Conservation (phyloP, 768 basidiomycete genomes). For the Pisolithus marmoratus region DNA sequence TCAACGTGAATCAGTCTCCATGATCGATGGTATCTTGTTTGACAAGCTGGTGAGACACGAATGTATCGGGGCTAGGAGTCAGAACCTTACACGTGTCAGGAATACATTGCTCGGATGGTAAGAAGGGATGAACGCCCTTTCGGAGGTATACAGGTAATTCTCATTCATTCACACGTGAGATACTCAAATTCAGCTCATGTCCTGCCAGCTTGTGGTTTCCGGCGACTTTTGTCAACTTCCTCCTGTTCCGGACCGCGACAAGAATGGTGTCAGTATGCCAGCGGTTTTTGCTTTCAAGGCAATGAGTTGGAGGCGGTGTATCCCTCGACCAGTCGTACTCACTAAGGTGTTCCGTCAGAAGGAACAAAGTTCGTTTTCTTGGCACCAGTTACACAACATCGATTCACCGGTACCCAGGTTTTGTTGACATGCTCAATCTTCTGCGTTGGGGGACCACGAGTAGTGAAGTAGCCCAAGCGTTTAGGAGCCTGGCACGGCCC, state of each 20-base stretch:
- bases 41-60: constrained; percentile 62
- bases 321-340: constrained; percentile 50
- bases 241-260: constrained; percentile 56
- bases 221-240: constrained; percentile 93
- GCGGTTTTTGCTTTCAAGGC: constrained; percentile 79
- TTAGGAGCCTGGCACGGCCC: constrained; percentile 50
- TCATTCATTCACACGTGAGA: neutral
- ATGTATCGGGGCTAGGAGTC: constrained; percentile 23
- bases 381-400: neutral
- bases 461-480: constrained; percentile 36
- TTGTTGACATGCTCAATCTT: constrained; percentile 82
- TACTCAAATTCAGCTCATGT: neutral
- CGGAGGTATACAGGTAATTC: constrained; percentile 75
- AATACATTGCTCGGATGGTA: constrained; percentile 54
- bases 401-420: constrained; percentile 32
- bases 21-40: constrained; percentile 78
- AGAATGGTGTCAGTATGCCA: constrained; percentile 42
- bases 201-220: constrained; percentile 64
- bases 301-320: constrained; percentile 59
- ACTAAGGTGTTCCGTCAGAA: constrained; percentile 85
- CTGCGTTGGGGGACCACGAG: constrained; percentile 74
- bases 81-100: constrained; percentile 38
- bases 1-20: constrained; percentile 55
- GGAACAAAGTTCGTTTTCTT: constrained; percentile 50
- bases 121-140: constrained; percentile 56